Base-by-base conservation (phyloP, 495 filamentous ascomycete genomes). In the Astrothelium subdiscretum region DNA sequence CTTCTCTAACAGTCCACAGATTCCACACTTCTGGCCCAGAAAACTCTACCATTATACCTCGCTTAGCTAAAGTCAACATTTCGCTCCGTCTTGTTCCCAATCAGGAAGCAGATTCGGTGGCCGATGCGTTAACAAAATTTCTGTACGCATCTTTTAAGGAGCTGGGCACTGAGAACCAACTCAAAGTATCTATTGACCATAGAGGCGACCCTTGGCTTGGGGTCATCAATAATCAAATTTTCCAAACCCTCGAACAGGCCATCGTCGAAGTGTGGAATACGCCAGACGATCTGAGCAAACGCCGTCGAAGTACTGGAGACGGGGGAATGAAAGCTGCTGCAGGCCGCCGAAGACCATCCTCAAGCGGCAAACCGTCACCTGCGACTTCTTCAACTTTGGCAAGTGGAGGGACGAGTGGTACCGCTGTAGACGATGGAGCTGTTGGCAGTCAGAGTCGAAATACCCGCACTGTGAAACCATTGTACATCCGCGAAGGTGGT, bases 191-290 rank as follows among this genome's bases (percentile, higher is more conserved):
- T 31, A 91, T 97, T 65, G 90, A 94, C 52, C 91, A 95, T 65
- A 87, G 90, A 71, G 92, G 94, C 1, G 94, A 98, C 69, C 89
- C 94, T 18, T 98, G 94, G 94, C 83, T 98, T 0, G 94, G 94
- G 1, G 91, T 96, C 62, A 91, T 88, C 15, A 83, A 87, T 32
- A 97, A 95, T 64, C 83, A 92, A 67, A 90, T 96, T 66, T 98
- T 96, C 69, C 83, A 85, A 40, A 95, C 90, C 0, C 81, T 97
- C 1, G 90, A 96, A 66, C 81, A 87, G 62, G 95, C 92, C 0
- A 85, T 97, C 57, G 85, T 90, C 73, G 79, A 85, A 26, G 92
- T 87, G 0, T 98, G 94, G 94, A 78, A 81, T 12, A 76, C 80
- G 1, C 73, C 74, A 12, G 67, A 72, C n/a, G 63, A 70, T 13